phyloP scores from a whole-genome alignment of 2,329 filamentous ascomycete species.

The Verticillium zaregamsianum region DNA sequence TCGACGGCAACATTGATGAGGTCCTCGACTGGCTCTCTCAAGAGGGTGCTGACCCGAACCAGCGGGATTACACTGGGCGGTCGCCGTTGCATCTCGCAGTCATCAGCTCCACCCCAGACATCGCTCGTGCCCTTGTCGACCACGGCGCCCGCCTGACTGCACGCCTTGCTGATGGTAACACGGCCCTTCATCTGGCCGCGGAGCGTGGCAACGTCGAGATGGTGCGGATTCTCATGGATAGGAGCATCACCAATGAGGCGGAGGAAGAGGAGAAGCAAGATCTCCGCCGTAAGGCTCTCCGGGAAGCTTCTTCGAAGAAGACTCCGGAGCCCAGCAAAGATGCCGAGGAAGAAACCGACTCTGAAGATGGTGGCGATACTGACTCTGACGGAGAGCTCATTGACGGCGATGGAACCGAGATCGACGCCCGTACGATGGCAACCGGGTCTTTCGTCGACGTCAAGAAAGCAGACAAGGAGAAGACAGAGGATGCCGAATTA shows the following conservation, averaged over 20 bases:
- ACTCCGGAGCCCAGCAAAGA: slow-evolving; percentile 10
- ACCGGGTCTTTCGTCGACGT: slow-evolving; percentile 76
- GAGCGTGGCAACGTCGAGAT: slow-evolving; percentile 65
- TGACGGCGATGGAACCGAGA: slow-evolving; percentile 42
- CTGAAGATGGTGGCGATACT: slow-evolving; percentile 24
- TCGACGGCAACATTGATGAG: slow-evolving; percentile 66
- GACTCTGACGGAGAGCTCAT: slow-evolving; percentile 43
- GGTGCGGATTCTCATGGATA: slow-evolving; percentile 66
- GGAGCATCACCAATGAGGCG: slow-evolving; percentile 70
- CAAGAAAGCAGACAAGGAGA: slow-evolving; percentile 35
- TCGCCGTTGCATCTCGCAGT: slow-evolving; percentile 75
- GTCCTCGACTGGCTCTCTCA: slow-evolving; percentile 67
- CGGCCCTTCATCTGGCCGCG: slow-evolving; percentile 78
- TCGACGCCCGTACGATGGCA: slow-evolving; percentile 46
- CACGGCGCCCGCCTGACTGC: slow-evolving; percentile 69
- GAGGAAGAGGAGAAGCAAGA: slow-evolving; percentile 57
- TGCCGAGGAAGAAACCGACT: slow-evolving; percentile 18
- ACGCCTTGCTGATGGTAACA: slow-evolving; percentile 73
- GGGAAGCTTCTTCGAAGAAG: slow-evolving; percentile 20
- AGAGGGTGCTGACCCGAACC: slow-evolving; percentile 66
- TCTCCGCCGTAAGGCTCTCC: slow-evolving; percentile 34
- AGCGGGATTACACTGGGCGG: slow-evolving; percentile 73
- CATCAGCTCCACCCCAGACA: slow-evolving; percentile 61
- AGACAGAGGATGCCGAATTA: slow-evolving; percentile 33
- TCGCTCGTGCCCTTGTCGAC: slow-evolving; percentile 69